Evolutionary conservation across 176 grass and related monocot genomes (phyloP), one percentile per base, ranked within the genome.

Genomic region (Dactylis glomerata): DNA sequence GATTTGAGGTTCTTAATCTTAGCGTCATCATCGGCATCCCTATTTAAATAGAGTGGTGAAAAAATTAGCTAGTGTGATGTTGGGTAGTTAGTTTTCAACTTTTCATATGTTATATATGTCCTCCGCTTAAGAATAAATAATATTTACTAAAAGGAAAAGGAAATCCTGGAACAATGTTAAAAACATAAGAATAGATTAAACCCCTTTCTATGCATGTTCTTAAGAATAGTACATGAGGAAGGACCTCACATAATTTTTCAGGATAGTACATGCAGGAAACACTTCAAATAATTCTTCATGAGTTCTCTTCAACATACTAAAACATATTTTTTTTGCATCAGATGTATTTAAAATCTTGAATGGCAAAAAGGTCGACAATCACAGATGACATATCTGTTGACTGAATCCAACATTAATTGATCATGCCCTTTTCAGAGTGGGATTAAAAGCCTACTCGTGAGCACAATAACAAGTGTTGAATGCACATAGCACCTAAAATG

Each of bases 1-100:
- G 62, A 80, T 50, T 93, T 89, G 55, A 88, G 85, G 49, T 47
- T 81, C 36, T 85, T 54, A 54, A 44, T 89, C 36, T 22, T 90
- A 51, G 27, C 3, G 14, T 19, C 81, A 87, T 87, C 47, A 81
- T 78, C 81, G 5, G 75, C 75, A 80, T 86, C 81, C 86, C 95
- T 97, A 75, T 69, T 49, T 75, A 76, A 67, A 83, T 49, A 81
- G 46, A 33, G 33, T 38, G 30, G 12, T 4, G 1, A 77, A 70
- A 26, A 50, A 58, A 59, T 12, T 32, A 73, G 17, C 28, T 58
- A 76, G 17, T 51, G 31, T 37, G 62, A 71, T 49, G 23, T 76
- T 27, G 10, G 80, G 13, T 66, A n/a, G 6, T 45, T 47, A 49
- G 63, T 76, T 40, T 54, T 32, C 2, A 54, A 49, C 55, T 76